Base-by-base conservation (phyloP, 208 protist genomes). In the Trypanosomatidae sp. region DNA sequence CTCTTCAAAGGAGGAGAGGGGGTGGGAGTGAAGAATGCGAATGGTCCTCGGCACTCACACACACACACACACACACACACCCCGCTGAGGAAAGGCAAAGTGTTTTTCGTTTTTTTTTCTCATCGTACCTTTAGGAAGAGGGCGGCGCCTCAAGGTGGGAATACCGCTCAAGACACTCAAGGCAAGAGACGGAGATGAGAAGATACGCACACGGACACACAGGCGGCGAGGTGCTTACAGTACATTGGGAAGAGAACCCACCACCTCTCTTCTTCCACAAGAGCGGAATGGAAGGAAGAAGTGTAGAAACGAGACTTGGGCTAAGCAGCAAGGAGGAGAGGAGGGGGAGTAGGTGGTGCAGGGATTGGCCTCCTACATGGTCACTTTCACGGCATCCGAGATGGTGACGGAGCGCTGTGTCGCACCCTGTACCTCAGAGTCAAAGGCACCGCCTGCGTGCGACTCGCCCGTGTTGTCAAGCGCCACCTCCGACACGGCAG, bases 401-500 rank as follows among this genome's bases (percentile, higher is more conserved):
- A 47, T 15, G 41, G 53, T 68, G 28, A 49, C 52, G n/a, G 41
- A 47, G 30, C 1, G 25, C 49, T 56, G 50, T 39, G 33, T 58
- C 39, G 25, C 66, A 69, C 9, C n/a, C 19, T 59, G 44, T 41
- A 22, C 66, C 12, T 64, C 59, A 39, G 69, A 47, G 7, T 13
- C n/a, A 28, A 44, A 7, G 0, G 28, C 1, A 22, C n/a, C 36
- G 52, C 53, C 44, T 59, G 28, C 69, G 10, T 30, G 33, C 22
- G 58, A 75, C 13, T 66, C 73, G 3, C 19, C 22, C 1, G 50
- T 62, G 10, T 72, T 73, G 3, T 76, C 80, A 7, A 41, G 56
- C n/a, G 28, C 43, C 9, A 39, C 70, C 22, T 33, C 73, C 22
- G 52, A 22, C 13, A 56, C 25, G 3, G 25, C 33, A 60, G 55